Conservation (phyloP, 129 eudicot genomes). For the Arctium lappa region DNA sequence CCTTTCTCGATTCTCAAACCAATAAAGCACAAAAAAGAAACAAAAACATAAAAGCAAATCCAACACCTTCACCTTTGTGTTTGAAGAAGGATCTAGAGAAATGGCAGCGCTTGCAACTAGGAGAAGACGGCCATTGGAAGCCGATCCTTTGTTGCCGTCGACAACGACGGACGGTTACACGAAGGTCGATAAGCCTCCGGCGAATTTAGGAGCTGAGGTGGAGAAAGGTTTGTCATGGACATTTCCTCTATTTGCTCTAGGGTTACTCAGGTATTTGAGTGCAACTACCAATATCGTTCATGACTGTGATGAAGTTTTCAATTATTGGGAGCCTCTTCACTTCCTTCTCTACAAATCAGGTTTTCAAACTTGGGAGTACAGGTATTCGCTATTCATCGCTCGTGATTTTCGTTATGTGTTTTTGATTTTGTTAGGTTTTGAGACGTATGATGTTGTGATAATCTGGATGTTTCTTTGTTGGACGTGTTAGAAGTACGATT, state of each 20-base stretch:
- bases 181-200: constrained; percentile 61
- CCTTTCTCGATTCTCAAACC: constrained; percentile 1
- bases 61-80: not conserved
- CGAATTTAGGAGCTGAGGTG: constrained; percentile 29
- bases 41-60: constrained; percentile 18
- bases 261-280: constrained; percentile 74
- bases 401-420: not conserved
- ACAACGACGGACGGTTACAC: constrained; percentile 50
- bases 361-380: constrained; percentile 97
- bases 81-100: not conserved
- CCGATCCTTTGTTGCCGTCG: constrained; percentile 40
- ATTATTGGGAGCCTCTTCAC: constrained; percentile 99
- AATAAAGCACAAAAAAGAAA: not conserved
- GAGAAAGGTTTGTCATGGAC: constrained; percentile 65
- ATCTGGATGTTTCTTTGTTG: not conserved
- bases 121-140: constrained; percentile 55
- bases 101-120: constrained; percentile 49
- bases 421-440: not conserved
- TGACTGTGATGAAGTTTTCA: constrained; percentile 96
- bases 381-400: constrained; percentile 35
- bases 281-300: constrained; percentile 89
- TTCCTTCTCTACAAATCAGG: constrained; percentile 85
- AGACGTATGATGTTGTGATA: not conserved
- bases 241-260: constrained; percentile 66
- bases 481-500: not conserved